Evolutionary conservation across 352 stramenopile species (phyloP), one percentile per base, ranked within the genome.

Genomic region (Phytophthora nicotianae): DNA sequence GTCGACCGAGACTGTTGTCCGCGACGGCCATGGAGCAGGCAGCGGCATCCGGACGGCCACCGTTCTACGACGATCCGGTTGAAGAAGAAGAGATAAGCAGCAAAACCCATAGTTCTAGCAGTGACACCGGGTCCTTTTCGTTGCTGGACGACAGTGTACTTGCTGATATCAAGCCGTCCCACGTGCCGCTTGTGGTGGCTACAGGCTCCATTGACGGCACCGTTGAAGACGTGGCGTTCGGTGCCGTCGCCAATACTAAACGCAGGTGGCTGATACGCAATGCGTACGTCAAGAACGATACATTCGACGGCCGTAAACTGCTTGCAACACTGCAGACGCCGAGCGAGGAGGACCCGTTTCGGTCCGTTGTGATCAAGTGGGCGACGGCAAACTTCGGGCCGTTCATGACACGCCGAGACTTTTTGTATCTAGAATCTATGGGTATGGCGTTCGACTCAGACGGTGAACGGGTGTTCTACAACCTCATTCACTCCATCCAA

Each of bases 351-450:
- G 74, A 80, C 48, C 74, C 74, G 45, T 83, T 74, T 50, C 71
- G 71, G 23, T 83, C 70, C 19, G 43, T 79, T 6, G 65, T 62
- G 6, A 57, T 80, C 56, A 83, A 83, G 50, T 80, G 68, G 70
- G 48, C 62, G 3, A 64, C 58, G 16, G 60, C 58, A 2, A 59
- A 45, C n/a, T 77, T 69, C 41, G 66, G 66, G 2, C 19, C 70
- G 14, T 79, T 79, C 58, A 52, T 72, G 8, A 65, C 50, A 10
- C 51, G 56, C 16, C 68, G 73, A 20, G 73, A 81, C 61, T 68
- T 77, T 9, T 14, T 81, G 35, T 74, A 79, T n/a, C 14, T 75
- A 7, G 75, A 84, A 46, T 70, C 65, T 1, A 79, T 74, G 32
- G 75, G 75, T 32, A 66, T 79, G 58, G 58, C 65, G 13, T 61